Evolutionary conservation across 116 monocot genomes (phyloP).

Genomic region (Iris pallida): DNA sequence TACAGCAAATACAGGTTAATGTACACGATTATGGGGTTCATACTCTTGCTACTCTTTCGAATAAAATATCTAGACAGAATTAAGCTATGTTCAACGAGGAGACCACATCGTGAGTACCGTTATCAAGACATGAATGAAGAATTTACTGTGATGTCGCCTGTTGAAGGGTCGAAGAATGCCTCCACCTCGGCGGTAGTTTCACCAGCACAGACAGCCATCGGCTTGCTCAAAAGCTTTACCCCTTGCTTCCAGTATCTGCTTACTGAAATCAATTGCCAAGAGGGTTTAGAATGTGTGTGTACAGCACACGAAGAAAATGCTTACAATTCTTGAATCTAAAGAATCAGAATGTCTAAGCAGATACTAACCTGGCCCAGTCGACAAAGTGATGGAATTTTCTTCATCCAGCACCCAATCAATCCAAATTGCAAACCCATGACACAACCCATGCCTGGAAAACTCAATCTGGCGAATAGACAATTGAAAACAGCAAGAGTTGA

Average conservation of each 20-base stretch:
- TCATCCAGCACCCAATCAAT: constrained; percentile 91
- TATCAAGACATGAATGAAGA: constrained; percentile 23
- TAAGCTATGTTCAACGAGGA: no score
- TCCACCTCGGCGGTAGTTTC: constrained; percentile 46
- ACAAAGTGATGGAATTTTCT: constrained; percentile 43
- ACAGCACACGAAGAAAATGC: no score
- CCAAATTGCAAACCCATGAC: constrained; percentile 98
- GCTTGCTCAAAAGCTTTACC: constrained; percentile 74
- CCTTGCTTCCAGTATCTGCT: constrained; percentile 96
- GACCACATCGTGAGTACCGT: neutral
- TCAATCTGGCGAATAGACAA: constrained; percentile 38
- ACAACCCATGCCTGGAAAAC: constrained; percentile 55
- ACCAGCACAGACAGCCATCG: constrained; percentile 36
- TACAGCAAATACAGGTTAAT: no score
- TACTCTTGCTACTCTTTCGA: no score
- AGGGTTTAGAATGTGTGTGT: no score
- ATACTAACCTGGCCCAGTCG: constrained; percentile 80
- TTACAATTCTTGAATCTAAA: no score
- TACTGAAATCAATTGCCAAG: constrained; percentile 27
- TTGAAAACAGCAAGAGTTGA: no score
- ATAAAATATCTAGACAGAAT: no score
- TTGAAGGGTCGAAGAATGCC: constrained; percentile 62
- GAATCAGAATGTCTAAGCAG: neutral
- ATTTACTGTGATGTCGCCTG: constrained; percentile 51
- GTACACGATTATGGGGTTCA: no score